phyloP scores from a whole-genome alignment of 1,284 basidiomycete species.

The Melampsora occidentalis region DNA sequence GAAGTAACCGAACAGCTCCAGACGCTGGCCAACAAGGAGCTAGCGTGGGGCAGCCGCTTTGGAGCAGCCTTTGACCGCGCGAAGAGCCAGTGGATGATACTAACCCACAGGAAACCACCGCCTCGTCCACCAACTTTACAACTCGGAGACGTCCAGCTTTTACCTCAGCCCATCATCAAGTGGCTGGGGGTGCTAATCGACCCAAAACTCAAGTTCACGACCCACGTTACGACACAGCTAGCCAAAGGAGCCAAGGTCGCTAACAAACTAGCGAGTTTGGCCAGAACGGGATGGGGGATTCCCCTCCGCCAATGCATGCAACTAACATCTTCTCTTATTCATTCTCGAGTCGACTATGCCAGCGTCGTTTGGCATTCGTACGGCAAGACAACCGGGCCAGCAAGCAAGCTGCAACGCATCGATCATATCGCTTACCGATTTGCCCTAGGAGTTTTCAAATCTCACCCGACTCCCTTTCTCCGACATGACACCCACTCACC shows the following conservation, averaged over 20 bases:
- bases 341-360: neutral
- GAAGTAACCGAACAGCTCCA: neutral
- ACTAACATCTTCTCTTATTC: neutral
- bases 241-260: neutral
- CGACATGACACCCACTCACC: neutral
- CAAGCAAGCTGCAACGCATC: neutral
- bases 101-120: neutral
- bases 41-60: neutral
- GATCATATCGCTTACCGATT: neutral
- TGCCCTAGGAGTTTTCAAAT: neutral
- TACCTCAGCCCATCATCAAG: neutral
- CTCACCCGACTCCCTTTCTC: neutral
- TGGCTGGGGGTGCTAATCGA: neutral
- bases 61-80: conserved; percentile 5
- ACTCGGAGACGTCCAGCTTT: neutral
- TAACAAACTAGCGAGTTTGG: neutral
- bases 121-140: neutral
- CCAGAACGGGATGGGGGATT: neutral
- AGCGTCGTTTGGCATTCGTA: neutral
- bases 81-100: neutral
- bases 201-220: neutral
- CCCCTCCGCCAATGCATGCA: neutral
- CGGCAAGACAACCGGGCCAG: neutral
- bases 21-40: neutral
- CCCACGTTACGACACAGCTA: neutral